A percentile compares a stretch with the other conserved stretches of the same genome.
Conservation (phyloP, 768 basidiomycete genomes). For the Flagelloscypha sp. region DNA sequence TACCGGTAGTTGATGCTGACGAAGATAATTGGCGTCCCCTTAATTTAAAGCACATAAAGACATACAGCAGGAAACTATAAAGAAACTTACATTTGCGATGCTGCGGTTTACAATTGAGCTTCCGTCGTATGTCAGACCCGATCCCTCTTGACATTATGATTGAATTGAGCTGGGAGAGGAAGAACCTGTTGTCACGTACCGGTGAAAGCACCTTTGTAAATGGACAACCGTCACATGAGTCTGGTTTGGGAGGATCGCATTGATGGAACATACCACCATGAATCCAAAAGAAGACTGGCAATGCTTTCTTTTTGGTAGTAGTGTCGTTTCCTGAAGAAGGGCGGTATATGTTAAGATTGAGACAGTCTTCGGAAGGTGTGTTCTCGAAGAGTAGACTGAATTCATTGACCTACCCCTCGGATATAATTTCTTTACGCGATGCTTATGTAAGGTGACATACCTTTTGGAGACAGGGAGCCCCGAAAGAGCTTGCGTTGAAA, state of each 20-base stretch:
- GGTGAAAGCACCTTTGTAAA: too few species aligned
- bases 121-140: constrained; percentile 23
- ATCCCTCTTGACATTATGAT: constrained; percentile 11
- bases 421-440: too few species aligned
- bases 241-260: not conserved
- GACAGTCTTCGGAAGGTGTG: constrained; percentile 35
- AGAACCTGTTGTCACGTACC: too few species aligned
- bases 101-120: constrained; percentile 19
- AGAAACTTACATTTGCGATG: constrained; percentile 13
- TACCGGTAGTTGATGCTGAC: constrained; percentile 43
- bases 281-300: constrained; percentile 39
- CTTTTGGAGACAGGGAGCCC: constrained; percentile 18
- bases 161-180: too few species aligned
- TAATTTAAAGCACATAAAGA: too few species aligned
- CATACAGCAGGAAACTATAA: not conserved
- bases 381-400: too few species aligned
- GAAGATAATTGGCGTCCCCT: constrained; percentile 36
- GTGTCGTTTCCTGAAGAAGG: constrained; percentile 24
- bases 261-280: constrained; percentile 30
- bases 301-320: too few species aligned
- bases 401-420: too few species aligned
- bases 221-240: too few species aligned
- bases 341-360: constrained; percentile 33
- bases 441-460: constrained; percentile 21
- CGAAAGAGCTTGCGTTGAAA: constrained; percentile 10